Base-by-base conservation (phyloP, 257 asterid genomes). In the Solanum neorickii region DNA sequence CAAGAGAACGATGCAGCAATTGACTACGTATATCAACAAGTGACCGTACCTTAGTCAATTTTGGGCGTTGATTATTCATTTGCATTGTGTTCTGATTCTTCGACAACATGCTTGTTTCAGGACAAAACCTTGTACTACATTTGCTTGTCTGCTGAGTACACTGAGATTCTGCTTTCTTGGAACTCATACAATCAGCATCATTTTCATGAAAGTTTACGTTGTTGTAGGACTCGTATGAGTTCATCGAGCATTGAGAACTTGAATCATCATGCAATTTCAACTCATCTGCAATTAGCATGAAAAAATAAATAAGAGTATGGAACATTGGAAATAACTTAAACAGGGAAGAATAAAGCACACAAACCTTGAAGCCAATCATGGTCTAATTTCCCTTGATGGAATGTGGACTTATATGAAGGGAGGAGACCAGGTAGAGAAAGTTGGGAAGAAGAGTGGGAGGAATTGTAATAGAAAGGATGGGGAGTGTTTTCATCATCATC, bases 1-100 rank as follows among this genome's bases (percentile, higher is more conserved):
- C 91, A 1, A 95, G 91, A 5, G 89, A 86, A 84, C 82, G 90
- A 59, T 95, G 95, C 91, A 95, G 86, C 90, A 93, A n/a, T 74
- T 93, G 96, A 93, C 97, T 93, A 7, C 95, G 97, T 21, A 93
- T 88, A 88, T 94, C 94, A 87, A 94, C 88, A 80, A 94, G 2
- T 2, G 98, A 95, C 60, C 87, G 87, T 9, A 89, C 86, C 88
- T 92, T 91, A 8, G 73, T 72, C 92, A 93, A 89, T 85, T 89
- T 92, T 88, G 60, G 87, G 21, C 41, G 77, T 4, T 56, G 66
- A 76, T 88, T 90, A 76, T 87, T 90, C 15, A 85, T 37, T 88
- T 85, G 46, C 39, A 78, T 72, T 44, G 87, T 72, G 82, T 82
- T 88, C 49, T 82, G 37, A 62, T 88, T 86, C 25, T 73, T 88